phyloP scores from a whole-genome alignment of 306 rosid genomes.

The Gillenia trifoliata region DNA sequence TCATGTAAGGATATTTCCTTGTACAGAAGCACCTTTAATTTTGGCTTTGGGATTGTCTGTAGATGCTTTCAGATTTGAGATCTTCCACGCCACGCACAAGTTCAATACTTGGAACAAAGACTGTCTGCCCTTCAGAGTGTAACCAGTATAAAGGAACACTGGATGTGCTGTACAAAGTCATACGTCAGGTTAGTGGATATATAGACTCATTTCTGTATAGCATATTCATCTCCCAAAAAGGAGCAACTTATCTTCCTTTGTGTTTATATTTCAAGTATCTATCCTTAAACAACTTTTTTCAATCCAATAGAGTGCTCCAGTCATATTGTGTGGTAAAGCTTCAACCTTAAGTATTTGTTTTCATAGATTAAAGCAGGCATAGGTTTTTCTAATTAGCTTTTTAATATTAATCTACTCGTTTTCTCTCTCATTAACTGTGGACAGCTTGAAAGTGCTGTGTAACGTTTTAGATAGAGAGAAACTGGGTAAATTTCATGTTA shows the following conservation, averaged over 20 bases:
- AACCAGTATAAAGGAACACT: slow-evolving; percentile 65
- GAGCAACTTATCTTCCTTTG: not conserved
- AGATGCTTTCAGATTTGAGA: slow-evolving; percentile 47
- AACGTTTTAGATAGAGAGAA: not conserved
- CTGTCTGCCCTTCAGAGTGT: slow-evolving; percentile 43
- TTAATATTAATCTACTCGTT: not conserved
- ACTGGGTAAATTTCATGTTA: not conserved
- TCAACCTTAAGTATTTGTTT: not conserved
- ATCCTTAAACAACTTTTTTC: not conserved
- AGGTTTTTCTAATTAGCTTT: not conserved
- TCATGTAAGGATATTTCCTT: not conserved
- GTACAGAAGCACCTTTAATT: slow-evolving; percentile 1
- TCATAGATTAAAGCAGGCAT: not conserved
- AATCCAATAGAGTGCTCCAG: not conserved
- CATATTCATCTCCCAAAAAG: not conserved
- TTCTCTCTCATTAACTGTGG: not conserved
- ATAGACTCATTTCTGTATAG: not conserved
- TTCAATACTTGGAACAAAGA: slow-evolving; percentile 31
- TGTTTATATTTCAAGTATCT: not conserved
- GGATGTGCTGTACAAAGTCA: slow-evolving; percentile 71
- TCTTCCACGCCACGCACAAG: slow-evolving; percentile 23
- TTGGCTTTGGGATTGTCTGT: slow-evolving; percentile 16
- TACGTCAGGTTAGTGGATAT: slow-evolving; percentile 62
- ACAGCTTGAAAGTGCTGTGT: not conserved
- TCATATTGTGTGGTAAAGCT: not conserved